A percentile compares a stretch with the other conserved stretches of the same genome.
These are phyloP conservation scores for Aspergillus brunneoviolaceus DNA, from an alignment of 2,329 filamentous ascomycete species.

Conservation along the genomic window DNA sequence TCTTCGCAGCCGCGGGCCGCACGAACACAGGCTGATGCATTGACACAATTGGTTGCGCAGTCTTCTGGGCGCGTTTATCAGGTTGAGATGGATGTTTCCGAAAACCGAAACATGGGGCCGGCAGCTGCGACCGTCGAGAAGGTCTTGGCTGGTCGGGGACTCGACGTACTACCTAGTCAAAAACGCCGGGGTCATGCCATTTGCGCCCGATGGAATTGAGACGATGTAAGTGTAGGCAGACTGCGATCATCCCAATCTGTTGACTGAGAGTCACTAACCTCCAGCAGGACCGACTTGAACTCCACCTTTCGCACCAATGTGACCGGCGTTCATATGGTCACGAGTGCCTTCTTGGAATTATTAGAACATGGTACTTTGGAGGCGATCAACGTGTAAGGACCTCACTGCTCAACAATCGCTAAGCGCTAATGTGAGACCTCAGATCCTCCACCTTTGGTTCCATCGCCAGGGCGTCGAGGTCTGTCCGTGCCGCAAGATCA, in stretches of 20 bases:
- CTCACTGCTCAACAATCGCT: background rate
- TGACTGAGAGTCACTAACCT: too few relatives aligned
- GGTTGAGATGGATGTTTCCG: conserved; percentile 39
- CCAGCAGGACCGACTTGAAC: background rate
- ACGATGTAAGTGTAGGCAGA: conserved; percentile 11
- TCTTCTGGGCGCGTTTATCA: conserved; percentile 34
- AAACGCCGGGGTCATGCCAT: conserved; percentile 27
- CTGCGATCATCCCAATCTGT: too few relatives aligned
- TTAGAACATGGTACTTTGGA: conserved; percentile 37
- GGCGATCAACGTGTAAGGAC: conserved; percentile 42
- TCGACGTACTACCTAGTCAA: conserved; percentile 34
- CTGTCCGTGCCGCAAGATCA: conserved; percentile 37
- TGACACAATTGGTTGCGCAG: conserved; percentile 34
- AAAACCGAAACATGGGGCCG: conserved; percentile 33
- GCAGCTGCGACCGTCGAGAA: conserved; percentile 37
- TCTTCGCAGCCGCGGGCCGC: conserved; percentile 42
- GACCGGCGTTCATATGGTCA: conserved; percentile 37
- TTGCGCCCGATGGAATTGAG: conserved; percentile 12
- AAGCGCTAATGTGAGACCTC: conserved; percentile 8
- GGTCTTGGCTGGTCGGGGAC: conserved; percentile 35
- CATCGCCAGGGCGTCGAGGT: conserved; percentile 28
- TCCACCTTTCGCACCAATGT: conserved; percentile 33
- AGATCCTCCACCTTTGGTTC: conserved; percentile 46
- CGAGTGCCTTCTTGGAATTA: conserved; percentile 35
- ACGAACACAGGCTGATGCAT: conserved; percentile 26